A percentile compares a stretch with the other conserved stretches of the same genome.
These are phyloP conservation scores for Candida hungchunana DNA, from an alignment of 805 yeast species.

Conservation along the genomic window DNA sequence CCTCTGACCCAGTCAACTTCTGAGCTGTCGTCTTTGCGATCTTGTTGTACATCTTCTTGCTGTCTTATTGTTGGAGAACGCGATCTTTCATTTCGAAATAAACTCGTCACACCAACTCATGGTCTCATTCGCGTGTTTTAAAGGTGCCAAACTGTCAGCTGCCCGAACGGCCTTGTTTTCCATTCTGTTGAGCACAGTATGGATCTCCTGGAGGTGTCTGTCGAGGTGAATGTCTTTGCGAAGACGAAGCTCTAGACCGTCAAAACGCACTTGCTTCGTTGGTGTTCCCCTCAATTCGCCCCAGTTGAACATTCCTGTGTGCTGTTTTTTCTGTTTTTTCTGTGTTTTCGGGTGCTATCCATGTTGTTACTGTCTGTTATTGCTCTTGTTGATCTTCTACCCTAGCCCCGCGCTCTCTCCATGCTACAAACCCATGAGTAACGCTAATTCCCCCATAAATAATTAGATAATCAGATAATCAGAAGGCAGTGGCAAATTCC, in stretches of 20 bases:
- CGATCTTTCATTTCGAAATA: not conserved
- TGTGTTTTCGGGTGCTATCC: too few species aligned
- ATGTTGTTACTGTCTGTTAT: too few species aligned
- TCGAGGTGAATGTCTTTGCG: conserved; percentile 19
- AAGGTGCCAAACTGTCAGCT: conserved; percentile 5
- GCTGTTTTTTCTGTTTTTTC: too few species aligned
- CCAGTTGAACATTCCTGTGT: too few species aligned
- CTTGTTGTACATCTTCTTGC: conserved; percentile 35
- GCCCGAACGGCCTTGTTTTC: conserved; percentile 19
- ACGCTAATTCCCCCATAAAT: too few species aligned
- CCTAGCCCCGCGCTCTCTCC: too few species aligned
- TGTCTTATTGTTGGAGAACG: not conserved
- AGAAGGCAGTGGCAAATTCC: conserved; percentile 11
- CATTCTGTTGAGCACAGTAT: conserved; percentile 19
- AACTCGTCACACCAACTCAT: conserved; percentile 22
- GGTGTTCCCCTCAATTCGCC: conserved; percentile 22
- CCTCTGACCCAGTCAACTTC: conserved; percentile 24
- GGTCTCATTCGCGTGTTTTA: conserved; percentile 15
- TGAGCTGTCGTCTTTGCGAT: conserved; percentile 29
- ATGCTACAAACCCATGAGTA: too few species aligned
- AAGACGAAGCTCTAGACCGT: conserved; percentile 5
- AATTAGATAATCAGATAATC: too few species aligned
- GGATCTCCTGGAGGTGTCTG: conserved; percentile 15
- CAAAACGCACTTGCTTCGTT: conserved; percentile 13
- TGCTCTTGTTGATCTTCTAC: too few species aligned